phyloP scores from a whole-genome alignment of 2,329 filamentous ascomycete genomes.

The Botrytis fabae region DNA sequence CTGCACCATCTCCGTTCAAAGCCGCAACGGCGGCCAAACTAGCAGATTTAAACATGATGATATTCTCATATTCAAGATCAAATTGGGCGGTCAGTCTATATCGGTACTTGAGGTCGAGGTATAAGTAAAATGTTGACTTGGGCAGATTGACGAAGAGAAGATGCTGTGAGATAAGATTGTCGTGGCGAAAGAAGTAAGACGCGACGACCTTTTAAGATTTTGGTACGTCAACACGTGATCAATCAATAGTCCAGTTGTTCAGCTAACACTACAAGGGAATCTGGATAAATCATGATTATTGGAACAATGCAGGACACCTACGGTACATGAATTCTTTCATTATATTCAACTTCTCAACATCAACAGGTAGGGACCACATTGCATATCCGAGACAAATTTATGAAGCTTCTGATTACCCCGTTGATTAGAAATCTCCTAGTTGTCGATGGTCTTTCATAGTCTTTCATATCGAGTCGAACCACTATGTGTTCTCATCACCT shows the following conservation, averaged over 20 bases:
- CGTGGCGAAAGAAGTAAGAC: neutral
- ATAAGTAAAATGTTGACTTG: neutral
- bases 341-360: neutral
- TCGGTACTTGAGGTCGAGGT: neutral
- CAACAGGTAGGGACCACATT: neutral
- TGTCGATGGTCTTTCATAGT: neutral
- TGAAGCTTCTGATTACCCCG: neutral
- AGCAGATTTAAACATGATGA: constrained; percentile 1
- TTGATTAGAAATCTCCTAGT: neutral
- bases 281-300: neutral
- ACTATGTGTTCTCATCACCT: neutral
- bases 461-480: neutral
- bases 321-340: neutral
- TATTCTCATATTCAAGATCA: neutral
- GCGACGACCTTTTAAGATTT: neutral
- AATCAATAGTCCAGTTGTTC: neutral
- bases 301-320: neutral
- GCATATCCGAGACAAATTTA: neutral
- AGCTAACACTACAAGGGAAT: neutral
- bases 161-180: neutral
- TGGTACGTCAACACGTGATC: constrained; percentile 5
- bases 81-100: neutral
- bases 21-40: constrained; percentile 25
- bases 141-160: neutral
- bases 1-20: constrained; percentile 20